Evolutionary conservation across 2,329 filamentous ascomycete species (phyloP).

Genomic region (Boeremia lycopersici): DNA sequence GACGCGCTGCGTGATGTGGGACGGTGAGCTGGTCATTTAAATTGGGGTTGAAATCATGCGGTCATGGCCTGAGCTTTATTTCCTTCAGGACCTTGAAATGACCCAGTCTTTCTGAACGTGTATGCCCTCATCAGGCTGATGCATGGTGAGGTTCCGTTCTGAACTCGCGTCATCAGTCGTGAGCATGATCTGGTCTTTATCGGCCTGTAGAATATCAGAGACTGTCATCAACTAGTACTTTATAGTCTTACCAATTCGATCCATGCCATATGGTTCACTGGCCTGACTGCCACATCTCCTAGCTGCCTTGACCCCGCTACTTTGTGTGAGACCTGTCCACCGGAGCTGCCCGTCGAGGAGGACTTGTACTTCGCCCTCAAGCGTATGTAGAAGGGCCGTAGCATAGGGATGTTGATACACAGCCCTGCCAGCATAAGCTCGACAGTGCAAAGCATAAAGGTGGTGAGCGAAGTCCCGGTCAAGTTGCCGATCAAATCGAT

Average conservation of each 20-base stretch:
- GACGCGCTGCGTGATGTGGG: background rate
- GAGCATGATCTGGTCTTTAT: slow-evolving; percentile 25
- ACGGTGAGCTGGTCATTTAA: background rate
- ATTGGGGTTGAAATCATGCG: background rate
- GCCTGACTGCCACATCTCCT: slow-evolving; percentile 7
- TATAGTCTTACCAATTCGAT: slow-evolving; percentile 26
- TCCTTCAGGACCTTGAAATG: slow-evolving; percentile 14
- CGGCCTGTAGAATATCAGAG: slow-evolving; percentile 18
- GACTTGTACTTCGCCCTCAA: slow-evolving; percentile 28
- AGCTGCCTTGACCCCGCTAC: slow-evolving; percentile 8
- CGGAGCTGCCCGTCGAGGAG: background rate
- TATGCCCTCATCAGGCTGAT: slow-evolving; percentile 20
- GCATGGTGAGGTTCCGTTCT: slow-evolving; percentile 24
- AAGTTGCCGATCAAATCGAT: slow-evolving; percentile 28
- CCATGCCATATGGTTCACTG: slow-evolving; percentile 27
- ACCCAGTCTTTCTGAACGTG: slow-evolving; percentile 26
- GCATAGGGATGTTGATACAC: slow-evolving; percentile 33
- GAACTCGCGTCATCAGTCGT: slow-evolving; percentile 29
- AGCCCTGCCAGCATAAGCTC: slow-evolving; percentile 31
- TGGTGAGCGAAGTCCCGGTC: slow-evolving; percentile 29
- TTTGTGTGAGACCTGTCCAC: slow-evolving; percentile 2
- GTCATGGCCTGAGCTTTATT: too few relatives aligned
- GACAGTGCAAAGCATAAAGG: slow-evolving; percentile 31
- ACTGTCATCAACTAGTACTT: too few relatives aligned
- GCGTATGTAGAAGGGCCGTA: slow-evolving; percentile 29